Evolutionary conservation across 1,284 basidiomycete genomes (phyloP).

Genomic region (Dichomitus squalens): DNA sequence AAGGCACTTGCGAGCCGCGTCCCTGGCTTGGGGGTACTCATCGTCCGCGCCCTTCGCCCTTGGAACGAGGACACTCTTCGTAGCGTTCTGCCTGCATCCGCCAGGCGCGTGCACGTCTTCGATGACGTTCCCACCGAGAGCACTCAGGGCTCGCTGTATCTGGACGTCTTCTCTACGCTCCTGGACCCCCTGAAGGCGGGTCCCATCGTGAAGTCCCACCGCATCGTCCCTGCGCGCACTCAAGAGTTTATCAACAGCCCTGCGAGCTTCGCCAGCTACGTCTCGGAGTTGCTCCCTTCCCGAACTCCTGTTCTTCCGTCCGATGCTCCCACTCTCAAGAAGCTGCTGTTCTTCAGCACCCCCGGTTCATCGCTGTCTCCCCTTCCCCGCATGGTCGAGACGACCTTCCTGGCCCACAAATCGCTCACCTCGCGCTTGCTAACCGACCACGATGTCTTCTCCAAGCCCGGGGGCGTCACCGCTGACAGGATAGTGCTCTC

Average conservation of each 20-base stretch:
- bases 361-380: conserved; percentile 54
- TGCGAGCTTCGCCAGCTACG: conserved; percentile 47
- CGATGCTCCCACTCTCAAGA: conserved; percentile 44
- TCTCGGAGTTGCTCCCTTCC: conserved; percentile 33
- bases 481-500: conserved; percentile 63
- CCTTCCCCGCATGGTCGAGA: conserved; percentile 57
- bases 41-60: conserved; percentile 76
- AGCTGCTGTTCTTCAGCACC: conserved; percentile 64
- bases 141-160: conserved; percentile 67
- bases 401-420: conserved; percentile 50
- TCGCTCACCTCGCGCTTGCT: conserved; percentile 59
- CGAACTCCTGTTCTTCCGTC: conserved; percentile 21
- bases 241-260: conserved; percentile 54
- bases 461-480: conserved; percentile 66
- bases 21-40: conserved; percentile 59
- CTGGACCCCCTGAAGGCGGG: conserved; percentile 42
- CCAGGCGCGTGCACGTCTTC: conserved; percentile 63
- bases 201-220: conserved; percentile 56
- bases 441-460: conserved; percentile 69
- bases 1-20: conserved; percentile 49
- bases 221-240: conserved; percentile 57
- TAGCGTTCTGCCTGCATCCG: conserved; percentile 57
- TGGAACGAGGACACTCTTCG: conserved; percentile 70
- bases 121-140: conserved; percentile 72
- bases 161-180: conserved; percentile 71